Evolutionary conservation across 1,139 yeast genomes (phyloP), one percentile per base, ranked within the genome.

Genomic region (Yamadazyma triangularis): DNA sequence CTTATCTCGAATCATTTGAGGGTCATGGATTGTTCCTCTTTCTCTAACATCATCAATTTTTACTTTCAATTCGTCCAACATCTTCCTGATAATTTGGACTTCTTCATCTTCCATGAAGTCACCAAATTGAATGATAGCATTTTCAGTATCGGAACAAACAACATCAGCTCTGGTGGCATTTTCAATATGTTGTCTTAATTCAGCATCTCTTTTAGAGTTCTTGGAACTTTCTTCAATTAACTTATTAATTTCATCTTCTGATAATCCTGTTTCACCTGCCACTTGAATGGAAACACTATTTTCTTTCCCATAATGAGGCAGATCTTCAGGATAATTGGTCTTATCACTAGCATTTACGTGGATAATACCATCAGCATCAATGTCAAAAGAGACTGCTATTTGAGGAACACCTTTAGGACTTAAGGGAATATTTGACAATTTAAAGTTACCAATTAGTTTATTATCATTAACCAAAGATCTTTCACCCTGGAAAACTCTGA

Each of bases 351-450:
- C 93, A 36, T 79, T 67, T 2, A 83, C 91, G 41, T 79, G 79
- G 33, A 83, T 79, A 30, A 83, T 83, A 11, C 94, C 93, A 58
- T 83, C 91, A 0, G 88, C 89, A 57, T 83, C 89, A 34, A 83
- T 79, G 50, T 77, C 86, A 56, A 82, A 83, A 2, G 76, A 64
- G 6, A 83, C 91, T 18, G 74, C 77, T 36, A 83, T 79, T 49
- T 83, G 86, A 3, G 93, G 89, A 5, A 70, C 70, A 12, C 93
- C 91, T 45, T 83, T 83, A n/a, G 85, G 83, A 40, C 76, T 70
- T 4, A 77, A 68, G 21, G 88, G 86, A 15, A 83, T 81, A 30
- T 79, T 80, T 5, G 78, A 60, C 33, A 83, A 58, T 45, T 77
- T 74, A 56, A 83, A 82, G 39, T 79, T 77, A 7, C 91, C 93